phyloP scores from a whole-genome alignment of 768 basidiomycete genomes.

The Leccinum obscurum region DNA sequence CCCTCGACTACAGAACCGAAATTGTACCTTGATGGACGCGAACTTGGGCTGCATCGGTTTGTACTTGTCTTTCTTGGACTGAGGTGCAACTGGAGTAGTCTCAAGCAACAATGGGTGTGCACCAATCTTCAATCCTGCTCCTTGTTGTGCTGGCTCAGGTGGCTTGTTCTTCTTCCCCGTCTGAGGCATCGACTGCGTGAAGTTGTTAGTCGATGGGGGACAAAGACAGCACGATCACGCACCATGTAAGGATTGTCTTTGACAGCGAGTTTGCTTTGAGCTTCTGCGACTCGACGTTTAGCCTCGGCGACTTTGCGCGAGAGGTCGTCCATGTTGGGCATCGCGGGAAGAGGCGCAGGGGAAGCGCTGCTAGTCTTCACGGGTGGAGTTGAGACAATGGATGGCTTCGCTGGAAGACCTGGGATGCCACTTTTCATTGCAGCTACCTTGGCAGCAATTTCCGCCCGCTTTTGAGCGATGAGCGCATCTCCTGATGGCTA shows the following conservation, averaged over 20 bases:
- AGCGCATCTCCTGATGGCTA: constrained; percentile 59
- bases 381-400: constrained; percentile 24
- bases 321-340: constrained; percentile 59
- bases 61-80: constrained; percentile 88
- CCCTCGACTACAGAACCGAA: not conserved
- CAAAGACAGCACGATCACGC: constrained; percentile 20
- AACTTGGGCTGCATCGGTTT: constrained; percentile 99
- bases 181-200: constrained; percentile 51
- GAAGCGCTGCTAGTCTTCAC: constrained; percentile 34
- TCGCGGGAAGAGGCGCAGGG: constrained; percentile 40
- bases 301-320: constrained; percentile 79
- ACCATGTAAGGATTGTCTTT: constrained; percentile 92
- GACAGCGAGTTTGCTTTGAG: constrained; percentile 70
- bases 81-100: constrained; percentile 48
- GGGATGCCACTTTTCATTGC: constrained; percentile 56
- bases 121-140: constrained; percentile 85
- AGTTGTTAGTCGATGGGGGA: constrained; percentile 1
- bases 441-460: constrained; percentile 84
- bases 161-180: constrained; percentile 53
- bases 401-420: constrained; percentile 30
- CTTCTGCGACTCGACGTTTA: constrained; percentile 79
- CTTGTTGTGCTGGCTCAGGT: constrained; percentile 69
- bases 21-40: constrained; percentile 81
- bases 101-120: constrained; percentile 87
- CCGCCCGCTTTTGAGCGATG: constrained; percentile 81